Base-by-base conservation (phyloP, 441 rosid species). In the Populus tomentosa region DNA sequence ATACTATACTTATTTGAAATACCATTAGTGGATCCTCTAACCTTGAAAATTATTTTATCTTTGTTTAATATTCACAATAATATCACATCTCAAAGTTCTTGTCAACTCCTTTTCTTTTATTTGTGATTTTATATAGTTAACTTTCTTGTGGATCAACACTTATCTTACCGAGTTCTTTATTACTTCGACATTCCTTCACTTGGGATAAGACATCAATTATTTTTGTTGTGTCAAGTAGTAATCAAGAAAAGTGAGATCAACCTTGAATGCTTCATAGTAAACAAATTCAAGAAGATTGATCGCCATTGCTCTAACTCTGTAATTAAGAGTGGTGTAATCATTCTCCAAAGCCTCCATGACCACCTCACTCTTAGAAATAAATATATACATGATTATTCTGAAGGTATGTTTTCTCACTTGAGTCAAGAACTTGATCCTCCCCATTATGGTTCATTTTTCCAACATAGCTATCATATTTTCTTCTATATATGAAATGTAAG, bases 281-380 rank as follows among this genome's bases (percentile, higher is more conserved):
- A 91, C 94, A 80, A 94, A 93, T 6, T 98, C 98, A 1, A 97
- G 98, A 75, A 93, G 56, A 84, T 93, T 91, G 80, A 93, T 83
- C 10, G 93, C 91, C 98, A 93, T 93, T 65, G 98, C 93, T 82
- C 98, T 76, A 65, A 94, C 89, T 69, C 97, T 98, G 46, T 82
- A 82, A 78, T 95, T 93, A 50, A 95, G 94, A 1, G 81, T 36
- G 1, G 94, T 88, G 76, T 92, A 95, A 75, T 91, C 94, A 75
- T 78, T 83, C 86, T 95, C 97, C 78, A 93, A 72, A 16, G 88
- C 89, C 75, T 91, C 92, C 90, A 90, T 81, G 10, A 86, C 84
- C 1, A 74, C 53, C 59, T 87, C 92, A 61, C 97, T 88, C 26
- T 26, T 26, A 26, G 26, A 26, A 85, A 97, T 86, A 46, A 95